phyloP scores from a whole-genome alignment of 257 asterid genomes.

The Haberlea rhodopensis region DNA sequence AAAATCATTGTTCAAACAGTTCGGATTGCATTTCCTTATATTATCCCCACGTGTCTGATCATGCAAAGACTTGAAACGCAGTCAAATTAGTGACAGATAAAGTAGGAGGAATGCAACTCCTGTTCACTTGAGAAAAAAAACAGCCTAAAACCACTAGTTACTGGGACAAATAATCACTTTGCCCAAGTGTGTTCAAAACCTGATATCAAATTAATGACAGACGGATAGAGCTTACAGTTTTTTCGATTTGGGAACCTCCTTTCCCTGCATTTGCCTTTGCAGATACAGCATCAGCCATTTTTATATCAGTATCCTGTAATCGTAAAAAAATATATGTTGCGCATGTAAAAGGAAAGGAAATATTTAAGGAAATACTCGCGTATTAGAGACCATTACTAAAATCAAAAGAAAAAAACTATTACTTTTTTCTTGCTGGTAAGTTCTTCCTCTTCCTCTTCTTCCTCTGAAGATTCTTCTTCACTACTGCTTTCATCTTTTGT shows the following conservation, averaged over 20 bases:
- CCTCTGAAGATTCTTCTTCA: too few relatives aligned
- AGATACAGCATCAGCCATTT: conserved; percentile 42
- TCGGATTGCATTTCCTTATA: too few relatives aligned
- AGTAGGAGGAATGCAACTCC: too few relatives aligned
- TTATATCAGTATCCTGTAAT: conserved; percentile 50
- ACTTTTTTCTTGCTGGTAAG: conserved; percentile 42
- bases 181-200: too few relatives aligned
- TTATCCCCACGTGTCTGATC: not conserved
- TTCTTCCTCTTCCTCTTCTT: conserved; percentile 53
- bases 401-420: conserved; percentile 2
- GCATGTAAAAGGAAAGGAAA: not conserved
- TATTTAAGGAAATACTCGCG: not conserved
- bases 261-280: conserved; percentile 10
- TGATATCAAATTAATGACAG: not conserved
- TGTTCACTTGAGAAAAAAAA: too few relatives aligned
- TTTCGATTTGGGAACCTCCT: conserved; percentile 17
- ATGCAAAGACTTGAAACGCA: not conserved
- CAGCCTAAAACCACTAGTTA: too few relatives aligned
- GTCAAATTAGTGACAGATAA: too few relatives aligned
- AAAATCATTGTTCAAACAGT: not conserved
- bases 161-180: not conserved
- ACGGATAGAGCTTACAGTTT: conserved; percentile 35
- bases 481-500: too few relatives aligned
- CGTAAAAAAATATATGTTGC: not conserved
- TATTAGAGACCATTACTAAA: not conserved